Base-by-base conservation (phyloP, 352 stramenopile genomes). In the Phytopythium helicoides region DNA sequence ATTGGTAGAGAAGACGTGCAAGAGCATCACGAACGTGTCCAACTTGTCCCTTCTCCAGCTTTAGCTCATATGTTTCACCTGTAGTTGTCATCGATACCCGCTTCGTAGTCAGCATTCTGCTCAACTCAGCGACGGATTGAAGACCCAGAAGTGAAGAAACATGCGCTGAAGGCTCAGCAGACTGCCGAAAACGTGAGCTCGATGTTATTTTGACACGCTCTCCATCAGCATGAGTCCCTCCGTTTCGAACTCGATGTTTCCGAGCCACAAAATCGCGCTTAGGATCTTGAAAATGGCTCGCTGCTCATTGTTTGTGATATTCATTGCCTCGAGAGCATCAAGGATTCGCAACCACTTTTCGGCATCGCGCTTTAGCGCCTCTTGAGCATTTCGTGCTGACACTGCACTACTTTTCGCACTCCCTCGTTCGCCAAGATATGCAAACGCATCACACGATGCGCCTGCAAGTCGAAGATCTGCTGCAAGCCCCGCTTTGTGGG, bases 251-350 rank as follows among this genome's bases (percentile, higher is more conserved):
- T 71, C 58, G 25, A 92, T 54, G 36, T 92, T 92, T 14, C 79
- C 79, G 10, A 92, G 63, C 77, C 81, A 89, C 5, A 92, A 54
- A 19, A 89, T 68, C 14, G 81, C 79, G 54, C 77, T 87, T 15
- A 92, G 54, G 16, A 87, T 53, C 26, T 66, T 64, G 47, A 90
- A 89, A 44, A 92, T 67, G 10, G 66, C 34, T 34, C 75, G 68
- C 28, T 82, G 79, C 25, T 77, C 54, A 26, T 66, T 52, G 18
- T 57, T 34, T 3, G 68, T 54, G 18, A 90, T 41, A 6, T 58
- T 62, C 28, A 91, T 60, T 11, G 60, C 62, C 22, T 73, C 68
- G 52, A 90, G 65, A 1, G 75, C 62, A 39, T 66, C 56, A 21
- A 85, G 25, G n/a, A 91, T 58, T 41, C 83, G 69, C 25, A 83